Conservation (phyloP, 2,329 filamentous ascomycete species). For the Colletotrichum simmondsii region DNA sequence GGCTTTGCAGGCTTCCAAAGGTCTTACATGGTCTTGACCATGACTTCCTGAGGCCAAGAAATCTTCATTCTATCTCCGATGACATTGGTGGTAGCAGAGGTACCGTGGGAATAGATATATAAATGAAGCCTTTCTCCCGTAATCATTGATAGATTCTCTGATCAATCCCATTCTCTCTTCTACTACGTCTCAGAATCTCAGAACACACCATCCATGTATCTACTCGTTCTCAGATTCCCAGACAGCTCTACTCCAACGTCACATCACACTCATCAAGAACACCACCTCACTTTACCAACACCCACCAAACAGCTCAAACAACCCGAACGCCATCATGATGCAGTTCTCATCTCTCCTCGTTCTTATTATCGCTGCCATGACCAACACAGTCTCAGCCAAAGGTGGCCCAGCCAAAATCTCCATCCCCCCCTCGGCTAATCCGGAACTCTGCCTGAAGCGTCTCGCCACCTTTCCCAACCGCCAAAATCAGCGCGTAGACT, state of each 20-base stretch:
- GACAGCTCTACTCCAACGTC: too few relatives aligned
- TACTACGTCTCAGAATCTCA: neutral
- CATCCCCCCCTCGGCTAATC: neutral
- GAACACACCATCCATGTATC: too few relatives aligned
- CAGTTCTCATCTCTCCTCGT: neutral
- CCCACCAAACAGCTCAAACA: neutral
- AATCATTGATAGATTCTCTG: neutral
- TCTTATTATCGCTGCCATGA: neutral
- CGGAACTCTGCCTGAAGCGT: constrained; percentile 6
- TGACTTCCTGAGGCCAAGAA: neutral
- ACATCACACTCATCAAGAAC: too few relatives aligned
- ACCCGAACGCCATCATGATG: neutral
- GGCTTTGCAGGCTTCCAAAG: neutral
- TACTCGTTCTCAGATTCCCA: too few relatives aligned
- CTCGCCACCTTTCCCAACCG: constrained; percentile 10
- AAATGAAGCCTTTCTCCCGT: neutral
- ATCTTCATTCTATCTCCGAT: neutral
- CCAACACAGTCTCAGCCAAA: neutral
- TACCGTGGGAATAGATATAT: neutral
- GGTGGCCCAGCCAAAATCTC: neutral
- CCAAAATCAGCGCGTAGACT: neutral
- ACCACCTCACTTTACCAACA: neutral
- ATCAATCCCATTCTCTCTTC: neutral
- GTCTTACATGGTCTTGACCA: neutral
- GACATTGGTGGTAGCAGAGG: neutral